Percentiles rank a stretch among this genome's conserved stretches.
Evolutionary conservation across 1,284 basidiomycete genomes (phyloP).

Genomic region (Pisolithus thermaeus): DNA sequence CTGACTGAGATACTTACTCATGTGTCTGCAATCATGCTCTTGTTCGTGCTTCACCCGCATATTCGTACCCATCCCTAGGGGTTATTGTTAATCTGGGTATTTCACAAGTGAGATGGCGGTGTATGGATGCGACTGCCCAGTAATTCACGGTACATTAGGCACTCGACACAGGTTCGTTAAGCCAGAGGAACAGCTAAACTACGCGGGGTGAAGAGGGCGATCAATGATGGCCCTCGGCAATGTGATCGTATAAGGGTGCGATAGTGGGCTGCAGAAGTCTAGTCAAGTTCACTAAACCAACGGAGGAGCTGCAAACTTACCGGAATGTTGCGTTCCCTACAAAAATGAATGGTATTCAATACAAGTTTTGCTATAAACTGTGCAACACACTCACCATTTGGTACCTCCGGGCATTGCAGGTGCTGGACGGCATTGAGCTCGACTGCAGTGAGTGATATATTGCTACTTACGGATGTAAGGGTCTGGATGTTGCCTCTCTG

Average conservation of each 20-base stretch:
- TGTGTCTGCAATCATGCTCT: too few species aligned
- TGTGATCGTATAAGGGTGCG: conserved; percentile 28
- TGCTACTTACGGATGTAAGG: conserved; percentile 75
- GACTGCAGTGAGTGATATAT: background rate
- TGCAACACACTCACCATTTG: conserved; percentile 65
- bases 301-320: conserved; percentile 35
- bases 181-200: too few species aligned
- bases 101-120: too few species aligned
- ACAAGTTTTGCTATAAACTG: background rate
- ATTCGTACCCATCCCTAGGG: too few species aligned
- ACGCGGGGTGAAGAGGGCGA: background rate
- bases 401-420: conserved; percentile 77
- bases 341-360: conserved; percentile 13
- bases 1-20: too few species aligned
- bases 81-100: too few species aligned
- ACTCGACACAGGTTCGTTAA: too few species aligned
- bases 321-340: conserved; percentile 74
- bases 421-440: conserved; percentile 40
- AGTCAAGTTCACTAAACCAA: background rate
- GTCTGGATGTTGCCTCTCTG: conserved; percentile 74
- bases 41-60: too few species aligned
- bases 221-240: conserved; percentile 29
- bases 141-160: too few species aligned
- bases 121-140: too few species aligned
- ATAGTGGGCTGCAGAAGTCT: conserved; percentile 13